Evolutionary conservation across 768 basidiomycete species (phyloP).

Genomic region (Calocybe indica): DNA sequence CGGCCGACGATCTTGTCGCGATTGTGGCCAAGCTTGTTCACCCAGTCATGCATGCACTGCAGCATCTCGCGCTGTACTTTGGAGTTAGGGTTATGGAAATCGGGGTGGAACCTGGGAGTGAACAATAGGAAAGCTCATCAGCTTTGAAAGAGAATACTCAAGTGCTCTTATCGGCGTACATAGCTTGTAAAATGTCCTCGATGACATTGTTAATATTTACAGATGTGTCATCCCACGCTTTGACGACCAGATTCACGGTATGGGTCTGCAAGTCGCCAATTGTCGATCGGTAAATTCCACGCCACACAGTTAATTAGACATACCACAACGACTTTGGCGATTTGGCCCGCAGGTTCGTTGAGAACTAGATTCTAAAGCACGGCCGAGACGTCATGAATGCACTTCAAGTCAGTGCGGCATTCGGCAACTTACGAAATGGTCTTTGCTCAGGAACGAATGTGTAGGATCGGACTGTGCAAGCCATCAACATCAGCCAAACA

Average conservation of each 20-base stretch:
- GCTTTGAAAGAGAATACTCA: not conserved
- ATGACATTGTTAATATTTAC: constrained; percentile 49
- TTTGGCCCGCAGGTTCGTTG: constrained; percentile 76
- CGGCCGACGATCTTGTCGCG: constrained; percentile 47
- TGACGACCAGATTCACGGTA: constrained; percentile 61
- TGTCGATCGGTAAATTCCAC: too few species aligned
- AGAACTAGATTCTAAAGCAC: constrained; percentile 59
- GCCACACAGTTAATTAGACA: constrained; percentile 8
- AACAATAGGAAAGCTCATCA: not conserved
- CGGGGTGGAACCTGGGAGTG: constrained; percentile 68
- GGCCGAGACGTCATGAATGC: constrained; percentile 5
- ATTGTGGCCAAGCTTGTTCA: constrained; percentile 40
- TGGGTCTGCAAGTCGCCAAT: constrained; percentile 36
- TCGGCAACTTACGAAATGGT: constrained; percentile 66
- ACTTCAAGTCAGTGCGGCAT: not conserved
- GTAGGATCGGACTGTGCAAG: constrained; percentile 72
- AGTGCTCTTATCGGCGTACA: constrained; percentile 35
- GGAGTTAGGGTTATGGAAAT: constrained; percentile 62
- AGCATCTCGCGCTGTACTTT: constrained; percentile 75
- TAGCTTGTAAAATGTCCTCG: constrained; percentile 60
- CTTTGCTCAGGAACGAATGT: constrained; percentile 85
- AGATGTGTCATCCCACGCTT: constrained; percentile 76
- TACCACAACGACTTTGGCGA: constrained; percentile 68
- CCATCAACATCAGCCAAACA: constrained; percentile 1
- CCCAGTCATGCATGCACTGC: constrained; percentile 59